Conservation (phyloP, 2,329 filamentous ascomycete species). For the Colletotrichum tanaceti region DNA sequence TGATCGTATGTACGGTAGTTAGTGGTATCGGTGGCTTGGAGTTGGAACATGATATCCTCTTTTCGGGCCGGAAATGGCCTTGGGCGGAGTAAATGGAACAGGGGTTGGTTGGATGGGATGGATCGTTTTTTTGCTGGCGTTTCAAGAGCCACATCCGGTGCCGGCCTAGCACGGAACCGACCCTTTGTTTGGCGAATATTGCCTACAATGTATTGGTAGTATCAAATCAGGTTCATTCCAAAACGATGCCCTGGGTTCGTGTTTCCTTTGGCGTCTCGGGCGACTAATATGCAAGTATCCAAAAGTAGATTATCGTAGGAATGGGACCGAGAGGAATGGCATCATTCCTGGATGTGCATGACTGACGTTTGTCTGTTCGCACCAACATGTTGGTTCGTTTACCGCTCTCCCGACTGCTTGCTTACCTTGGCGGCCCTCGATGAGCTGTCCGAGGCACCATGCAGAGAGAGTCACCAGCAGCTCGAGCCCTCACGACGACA, state of each 20-base stretch:
- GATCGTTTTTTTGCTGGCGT: neutral
- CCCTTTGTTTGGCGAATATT: slow-evolving; percentile 4
- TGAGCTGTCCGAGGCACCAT: neutral
- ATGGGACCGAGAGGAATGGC: neutral
- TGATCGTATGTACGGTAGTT: neutral
- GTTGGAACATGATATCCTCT: slow-evolving; percentile 4
- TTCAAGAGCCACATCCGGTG: neutral
- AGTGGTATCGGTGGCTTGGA: neutral
- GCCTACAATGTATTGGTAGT: slow-evolving; percentile 25
- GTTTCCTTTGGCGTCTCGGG: too few relatives aligned
- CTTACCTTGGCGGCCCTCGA: too few relatives aligned
- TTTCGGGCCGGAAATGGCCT: neutral
- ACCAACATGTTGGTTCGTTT: too few relatives aligned
- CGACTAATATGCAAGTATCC: neutral
- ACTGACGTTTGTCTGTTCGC: too few relatives aligned
- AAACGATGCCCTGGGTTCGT: too few relatives aligned
- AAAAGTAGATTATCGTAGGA: neutral
- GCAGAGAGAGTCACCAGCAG: neutral
- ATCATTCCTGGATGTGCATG: too few relatives aligned
- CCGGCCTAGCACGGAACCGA: slow-evolving; percentile 2
- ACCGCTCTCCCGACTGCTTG: too few relatives aligned
- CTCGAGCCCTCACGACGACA: neutral
- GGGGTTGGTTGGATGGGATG: neutral
- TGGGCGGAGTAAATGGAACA: neutral
- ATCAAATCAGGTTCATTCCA: slow-evolving; percentile 3